Percentiles rank a stretch among this genome's conserved stretches.
Conservation (phyloP, 2,329 filamentous ascomycete species). For the Aspergillus novoparasiticus region DNA sequence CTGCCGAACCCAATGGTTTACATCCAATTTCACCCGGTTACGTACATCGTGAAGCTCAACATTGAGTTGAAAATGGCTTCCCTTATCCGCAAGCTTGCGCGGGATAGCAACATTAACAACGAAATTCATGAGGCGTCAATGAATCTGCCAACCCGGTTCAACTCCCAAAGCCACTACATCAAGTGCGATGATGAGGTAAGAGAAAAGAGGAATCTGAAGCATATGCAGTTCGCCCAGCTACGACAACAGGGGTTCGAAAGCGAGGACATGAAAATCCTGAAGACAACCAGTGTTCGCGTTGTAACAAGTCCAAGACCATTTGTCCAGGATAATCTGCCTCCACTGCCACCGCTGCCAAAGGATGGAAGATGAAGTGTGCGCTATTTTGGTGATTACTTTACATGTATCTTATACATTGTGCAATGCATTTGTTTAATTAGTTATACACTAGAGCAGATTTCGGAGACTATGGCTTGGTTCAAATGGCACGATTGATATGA, state of each 20-base stretch:
- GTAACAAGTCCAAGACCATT: not conserved
- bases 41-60: not conserved
- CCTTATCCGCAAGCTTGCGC: not conserved
- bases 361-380: not conserved
- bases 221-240: not conserved
- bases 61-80: conserved; percentile 1
- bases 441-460: not conserved
- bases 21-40: not conserved
- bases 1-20: not conserved
- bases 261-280: not conserved
- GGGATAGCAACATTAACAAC: not conserved
- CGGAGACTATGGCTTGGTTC: too few relatives aligned
- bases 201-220: not conserved
- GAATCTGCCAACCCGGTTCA: not conserved
- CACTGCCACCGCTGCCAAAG: not conserved
- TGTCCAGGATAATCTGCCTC: not conserved
- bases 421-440: not conserved
- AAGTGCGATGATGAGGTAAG: not conserved
- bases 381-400: not conserved
- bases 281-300: conserved; percentile 1
- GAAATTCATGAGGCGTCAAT: not conserved
- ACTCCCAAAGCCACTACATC: not conserved
- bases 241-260: not conserved
- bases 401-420: not conserved
- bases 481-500: too few relatives aligned